Conservation (phyloP, 164 flowering plant genomes). For the Sextonia rubra region DNA sequence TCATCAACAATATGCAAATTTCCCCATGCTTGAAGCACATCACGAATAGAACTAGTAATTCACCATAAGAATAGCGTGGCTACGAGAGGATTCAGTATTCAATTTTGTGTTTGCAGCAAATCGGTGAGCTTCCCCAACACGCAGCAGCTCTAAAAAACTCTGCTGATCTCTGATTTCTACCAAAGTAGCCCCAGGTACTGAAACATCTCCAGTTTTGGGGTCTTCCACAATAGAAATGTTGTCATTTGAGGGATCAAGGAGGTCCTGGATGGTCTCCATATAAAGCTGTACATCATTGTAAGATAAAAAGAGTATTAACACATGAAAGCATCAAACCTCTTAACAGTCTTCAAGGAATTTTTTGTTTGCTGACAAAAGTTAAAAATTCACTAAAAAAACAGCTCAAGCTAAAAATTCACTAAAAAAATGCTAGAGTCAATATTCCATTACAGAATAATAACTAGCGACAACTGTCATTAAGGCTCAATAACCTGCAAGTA, state of each 20-base stretch:
- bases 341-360: neutral
- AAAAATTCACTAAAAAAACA: neutral
- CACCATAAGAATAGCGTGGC: slow-evolving; percentile 97
- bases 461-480: neutral
- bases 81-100: slow-evolving; percentile 97
- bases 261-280: slow-evolving; percentile 98
- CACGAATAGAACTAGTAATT: neutral
- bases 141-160: slow-evolving; percentile 74
- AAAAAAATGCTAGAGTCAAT: neutral
- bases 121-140: slow-evolving; percentile 90
- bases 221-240: slow-evolving; percentile 88
- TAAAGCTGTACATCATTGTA: slow-evolving; percentile 56
- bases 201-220: slow-evolving; percentile 92
- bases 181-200: slow-evolving; percentile 78
- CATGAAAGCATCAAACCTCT: neutral
- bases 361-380: neutral
- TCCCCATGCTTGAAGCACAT: neutral
- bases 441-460: neutral
- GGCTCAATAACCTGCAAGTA: slow-evolving; percentile 75
- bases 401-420: neutral
- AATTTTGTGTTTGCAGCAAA: slow-evolving; percentile 94
- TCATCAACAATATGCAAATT: neutral
- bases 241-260: slow-evolving; percentile 85
- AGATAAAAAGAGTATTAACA: neutral
- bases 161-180: slow-evolving; percentile 79